Conservation (phyloP, 176 grass and related monocot genomes). For the Aegilops bicornis region DNA sequence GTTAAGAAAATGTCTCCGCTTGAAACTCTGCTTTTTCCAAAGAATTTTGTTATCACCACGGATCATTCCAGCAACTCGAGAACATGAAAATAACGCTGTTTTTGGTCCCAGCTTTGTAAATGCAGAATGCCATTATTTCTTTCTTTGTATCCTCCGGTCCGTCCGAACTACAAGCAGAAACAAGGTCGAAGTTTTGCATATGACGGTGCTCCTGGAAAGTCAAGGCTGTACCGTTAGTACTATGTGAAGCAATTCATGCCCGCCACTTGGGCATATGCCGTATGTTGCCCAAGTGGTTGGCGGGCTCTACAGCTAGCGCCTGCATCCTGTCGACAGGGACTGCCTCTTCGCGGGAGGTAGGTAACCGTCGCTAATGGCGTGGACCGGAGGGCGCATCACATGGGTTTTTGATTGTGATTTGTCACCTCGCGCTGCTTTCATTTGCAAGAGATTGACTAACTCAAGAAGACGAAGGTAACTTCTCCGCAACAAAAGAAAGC, state of each 20-base stretch:
- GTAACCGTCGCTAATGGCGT: background rate
- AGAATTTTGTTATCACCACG: too few relatives aligned
- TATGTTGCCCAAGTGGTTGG: background rate
- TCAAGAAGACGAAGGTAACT: background rate
- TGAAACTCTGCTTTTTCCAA: too few relatives aligned
- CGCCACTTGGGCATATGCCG: too few relatives aligned
- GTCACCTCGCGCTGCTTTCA: background rate
- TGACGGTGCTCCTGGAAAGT: background rate
- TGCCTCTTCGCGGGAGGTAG: background rate
- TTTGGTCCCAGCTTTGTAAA: too few relatives aligned
- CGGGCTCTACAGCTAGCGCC: background rate
- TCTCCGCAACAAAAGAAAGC: too few relatives aligned
- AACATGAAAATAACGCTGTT: too few relatives aligned
- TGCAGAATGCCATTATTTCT: too few relatives aligned
- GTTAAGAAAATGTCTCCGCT: too few relatives aligned
- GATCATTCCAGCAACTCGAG: too few relatives aligned
- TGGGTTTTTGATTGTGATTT: background rate
- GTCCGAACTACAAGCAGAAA: too few relatives aligned
- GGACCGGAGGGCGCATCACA: background rate
- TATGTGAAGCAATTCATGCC: background rate
- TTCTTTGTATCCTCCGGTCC: too few relatives aligned
- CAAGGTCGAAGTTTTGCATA: too few relatives aligned
- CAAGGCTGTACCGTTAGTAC: background rate
- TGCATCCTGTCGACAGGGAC: conserved; percentile 12
- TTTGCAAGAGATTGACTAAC: background rate